These are phyloP conservation scores for Cadophora luteo-olivacea DNA, from an alignment of 2,329 filamentous ascomycete species.

Conservation along the genomic window DNA sequence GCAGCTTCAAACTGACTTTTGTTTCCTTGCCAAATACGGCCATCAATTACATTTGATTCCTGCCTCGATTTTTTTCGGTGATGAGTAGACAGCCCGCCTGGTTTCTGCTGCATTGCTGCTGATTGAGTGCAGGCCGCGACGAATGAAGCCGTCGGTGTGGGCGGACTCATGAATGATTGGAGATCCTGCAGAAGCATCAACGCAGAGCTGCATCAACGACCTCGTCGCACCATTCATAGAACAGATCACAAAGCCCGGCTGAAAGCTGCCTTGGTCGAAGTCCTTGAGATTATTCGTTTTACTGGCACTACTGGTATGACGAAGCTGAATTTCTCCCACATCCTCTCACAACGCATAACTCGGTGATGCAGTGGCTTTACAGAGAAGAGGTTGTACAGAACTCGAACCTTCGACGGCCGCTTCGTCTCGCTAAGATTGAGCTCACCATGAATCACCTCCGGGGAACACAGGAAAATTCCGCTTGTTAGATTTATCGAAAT, in stretches of 20 bases:
- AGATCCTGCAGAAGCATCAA: constrained; percentile 21
- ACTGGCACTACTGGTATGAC: constrained; percentile 10
- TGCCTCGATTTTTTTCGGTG: background rate
- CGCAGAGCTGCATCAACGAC: constrained; percentile 18
- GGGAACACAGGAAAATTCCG: background rate
- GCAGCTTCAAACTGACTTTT: background rate
- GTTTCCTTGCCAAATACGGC: background rate
- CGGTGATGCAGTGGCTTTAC: background rate
- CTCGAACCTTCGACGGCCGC: constrained; percentile 3
- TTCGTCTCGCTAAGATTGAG: background rate
- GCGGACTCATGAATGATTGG: constrained; percentile 25
- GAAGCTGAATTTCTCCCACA: background rate
- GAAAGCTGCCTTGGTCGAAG: constrained; percentile 14
- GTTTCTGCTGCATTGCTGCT: constrained; percentile 9
- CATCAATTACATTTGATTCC: background rate
- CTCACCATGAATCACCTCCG: constrained; percentile 1
- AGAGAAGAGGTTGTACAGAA: background rate
- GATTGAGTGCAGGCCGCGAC: constrained; percentile 8
- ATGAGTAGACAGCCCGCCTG: background rate
- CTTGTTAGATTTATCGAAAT: background rate
- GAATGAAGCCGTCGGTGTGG: constrained; percentile 22
- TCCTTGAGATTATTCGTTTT: background rate
- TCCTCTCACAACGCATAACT: constrained; percentile 11
- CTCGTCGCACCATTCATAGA: constrained; percentile 17
- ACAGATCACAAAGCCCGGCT: constrained; percentile 1